phyloP scores from a whole-genome alignment of 2,329 filamentous ascomycete species.

The Aurifilum marmelostoma region DNA sequence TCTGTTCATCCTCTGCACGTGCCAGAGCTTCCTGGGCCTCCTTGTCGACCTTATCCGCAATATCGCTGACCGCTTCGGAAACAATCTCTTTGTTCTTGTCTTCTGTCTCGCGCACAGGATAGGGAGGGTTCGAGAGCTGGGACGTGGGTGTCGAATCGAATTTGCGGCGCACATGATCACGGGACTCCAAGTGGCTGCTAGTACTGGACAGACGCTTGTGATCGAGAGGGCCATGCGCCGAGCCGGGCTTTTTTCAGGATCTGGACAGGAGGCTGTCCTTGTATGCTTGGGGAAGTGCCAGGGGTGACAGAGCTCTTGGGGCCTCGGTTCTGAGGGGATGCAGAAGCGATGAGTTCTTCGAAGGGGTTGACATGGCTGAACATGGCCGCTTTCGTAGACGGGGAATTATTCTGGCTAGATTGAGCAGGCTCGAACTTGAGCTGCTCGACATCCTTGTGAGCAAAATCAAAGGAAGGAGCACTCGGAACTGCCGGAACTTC shows the following conservation, averaged over 20 bases:
- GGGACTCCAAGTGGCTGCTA: constrained; percentile 25
- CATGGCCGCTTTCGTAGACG: constrained; percentile 36
- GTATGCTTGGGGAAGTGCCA: constrained; percentile 51
- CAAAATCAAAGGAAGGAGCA: constrained; percentile 35
- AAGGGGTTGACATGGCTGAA: constrained; percentile 45
- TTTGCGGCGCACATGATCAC: constrained; percentile 39
- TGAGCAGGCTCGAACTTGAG: constrained; percentile 35
- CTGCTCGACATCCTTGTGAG: constrained; percentile 33
- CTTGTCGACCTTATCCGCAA: constrained; percentile 57
- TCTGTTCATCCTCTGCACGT: constrained; percentile 54
- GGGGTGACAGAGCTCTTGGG: constrained; percentile 40
- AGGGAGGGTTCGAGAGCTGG: constrained; percentile 28
- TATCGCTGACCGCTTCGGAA: constrained; percentile 67
- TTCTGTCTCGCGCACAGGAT: constrained; percentile 26
- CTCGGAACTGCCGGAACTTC: constrained; percentile 37
- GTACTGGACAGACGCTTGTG: constrained; percentile 40
- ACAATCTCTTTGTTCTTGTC: constrained; percentile 64
- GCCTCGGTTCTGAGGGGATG: constrained; percentile 34
- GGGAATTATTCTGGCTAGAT: constrained; percentile 35
- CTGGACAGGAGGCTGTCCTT: constrained; percentile 33
- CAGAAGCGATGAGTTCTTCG: constrained; percentile 46
- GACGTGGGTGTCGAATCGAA: constrained; percentile 40
- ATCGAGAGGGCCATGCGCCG: constrained; percentile 44
- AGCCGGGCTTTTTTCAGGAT: constrained; percentile 49
- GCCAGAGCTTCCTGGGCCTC: constrained; percentile 69